phyloP scores from a whole-genome alignment of 208 protist genomes.

The Tritrichomonas musculus region DNA sequence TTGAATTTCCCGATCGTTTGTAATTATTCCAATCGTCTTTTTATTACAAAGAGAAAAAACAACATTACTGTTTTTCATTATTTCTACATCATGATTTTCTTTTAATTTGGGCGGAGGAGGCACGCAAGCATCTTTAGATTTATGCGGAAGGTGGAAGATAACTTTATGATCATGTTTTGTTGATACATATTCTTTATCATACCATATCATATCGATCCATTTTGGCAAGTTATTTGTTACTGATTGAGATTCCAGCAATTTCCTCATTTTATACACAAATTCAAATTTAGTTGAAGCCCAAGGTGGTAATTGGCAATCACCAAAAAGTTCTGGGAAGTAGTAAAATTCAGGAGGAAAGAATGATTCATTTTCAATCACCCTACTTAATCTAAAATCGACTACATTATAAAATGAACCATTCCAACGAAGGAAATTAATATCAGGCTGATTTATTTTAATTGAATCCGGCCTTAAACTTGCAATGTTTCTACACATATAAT shows the following conservation, averaged over 20 bases:
- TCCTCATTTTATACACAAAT: background rate
- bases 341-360: background rate
- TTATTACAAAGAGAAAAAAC: background rate
- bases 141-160: background rate
- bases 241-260: background rate
- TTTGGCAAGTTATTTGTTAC: background rate
- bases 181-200: background rate
- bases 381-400: no score
- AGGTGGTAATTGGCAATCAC: background rate
- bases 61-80: background rate
- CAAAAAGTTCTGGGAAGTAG: background rate
- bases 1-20: background rate
- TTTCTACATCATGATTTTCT: background rate
- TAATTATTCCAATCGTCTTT: background rate
- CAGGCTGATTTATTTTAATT: no score
- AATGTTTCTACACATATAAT: no score
- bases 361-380: no score
- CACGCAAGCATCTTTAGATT: background rate
- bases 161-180: background rate
- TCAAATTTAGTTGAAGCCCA: background rate
- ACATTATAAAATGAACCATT: no score
- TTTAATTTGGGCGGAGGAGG: no score
- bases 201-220: background rate
- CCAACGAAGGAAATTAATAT: no score
- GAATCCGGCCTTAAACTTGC: no score